Evolutionary conservation across 2,329 filamentous ascomycete genomes (phyloP), one percentile per base, ranked within the genome.

Genomic region (Escovopsis sp.): DNA sequence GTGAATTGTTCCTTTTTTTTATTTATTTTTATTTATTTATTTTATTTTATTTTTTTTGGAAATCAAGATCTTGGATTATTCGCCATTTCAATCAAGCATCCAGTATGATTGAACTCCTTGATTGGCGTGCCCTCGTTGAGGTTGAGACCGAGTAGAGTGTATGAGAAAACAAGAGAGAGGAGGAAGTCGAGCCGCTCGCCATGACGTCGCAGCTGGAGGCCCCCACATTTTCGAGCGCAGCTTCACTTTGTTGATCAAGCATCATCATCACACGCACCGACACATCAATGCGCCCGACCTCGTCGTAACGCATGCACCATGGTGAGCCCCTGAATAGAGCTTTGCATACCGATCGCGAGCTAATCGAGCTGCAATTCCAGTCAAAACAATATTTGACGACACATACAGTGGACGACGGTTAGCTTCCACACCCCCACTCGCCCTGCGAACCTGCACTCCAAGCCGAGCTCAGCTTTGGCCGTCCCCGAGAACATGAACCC

Each of bases 361-460:
- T 30, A 11, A 30, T 3, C 5, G 27, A 9, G 5, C 29, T 34
- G 43, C 33, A 14, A 10, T 7, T 5, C 44, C 45, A 95, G 91
- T 98, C 91, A 43, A 96, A 96, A 68, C 91, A 96, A 80, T 98
- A 95, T 61, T 75, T 98, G 48, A 93, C 89, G 55, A 82, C 83
- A 51, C 85, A 94, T 62, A 89, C 87, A 35, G 76, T 94, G 60
- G 84, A 94, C 59, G 76, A 87, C 68, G 87, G 85, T 85, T 60
- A 59, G 68, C 57, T 41, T 40, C 37, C 16, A 34, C 33, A 34
- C 27, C 39, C 57, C 55, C 58, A 30, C 27, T 7, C 20, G 3
- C 20, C 20, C 20, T 20, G 20, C 20, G 20, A 4, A 20, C 20
- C 6, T 6, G 20, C 6, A 20, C 20, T 20, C 59, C 46, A 51